A percentile compares a stretch with the other conserved stretches of the same genome.
These are phyloP conservation scores for Eruca vesicaria DNA, from an alignment of 441 rosid species.

Conservation along the genomic window DNA sequence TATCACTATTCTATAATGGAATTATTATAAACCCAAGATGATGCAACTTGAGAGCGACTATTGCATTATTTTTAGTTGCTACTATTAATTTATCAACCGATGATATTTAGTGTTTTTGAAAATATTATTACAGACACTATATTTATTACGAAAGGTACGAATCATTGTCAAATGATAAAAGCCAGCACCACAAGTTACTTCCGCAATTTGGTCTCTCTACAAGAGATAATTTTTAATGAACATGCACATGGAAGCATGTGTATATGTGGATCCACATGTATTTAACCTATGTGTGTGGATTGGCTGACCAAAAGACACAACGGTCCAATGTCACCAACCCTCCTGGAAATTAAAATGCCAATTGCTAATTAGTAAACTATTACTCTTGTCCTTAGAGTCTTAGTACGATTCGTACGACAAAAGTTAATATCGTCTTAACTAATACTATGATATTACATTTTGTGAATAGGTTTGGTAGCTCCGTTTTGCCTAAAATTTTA, in stretches of 20 bases:
- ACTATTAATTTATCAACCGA: constrained; percentile 6
- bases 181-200: constrained; percentile 26
- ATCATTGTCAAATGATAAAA: constrained; percentile 25
- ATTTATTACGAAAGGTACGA: not conserved
- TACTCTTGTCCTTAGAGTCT: not conserved
- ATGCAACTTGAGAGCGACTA: constrained; percentile 21
- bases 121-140: not conserved
- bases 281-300: constrained; percentile 17
- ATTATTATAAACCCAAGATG: constrained; percentile 11
- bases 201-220: constrained; percentile 22
- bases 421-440: constrained; percentile 12
- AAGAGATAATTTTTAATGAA: constrained; percentile 14
- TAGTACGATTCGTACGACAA: constrained; percentile 30
- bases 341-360: constrained; percentile 9
- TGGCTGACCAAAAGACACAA: constrained; percentile 31
- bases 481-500: not conserved
- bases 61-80: constrained; percentile 6
- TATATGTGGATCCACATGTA: constrained; percentile 28
- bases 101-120: not conserved
- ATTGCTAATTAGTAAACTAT: constrained; percentile 6
- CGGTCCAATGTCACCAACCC: constrained; percentile 33
- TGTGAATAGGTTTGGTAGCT: not conserved
- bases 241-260: constrained; percentile 21
- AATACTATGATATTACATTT: not conserved
- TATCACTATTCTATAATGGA: not conserved